Conservation (phyloP, 2,329 filamentous ascomycete species). For the Scedosporium boydii region DNA sequence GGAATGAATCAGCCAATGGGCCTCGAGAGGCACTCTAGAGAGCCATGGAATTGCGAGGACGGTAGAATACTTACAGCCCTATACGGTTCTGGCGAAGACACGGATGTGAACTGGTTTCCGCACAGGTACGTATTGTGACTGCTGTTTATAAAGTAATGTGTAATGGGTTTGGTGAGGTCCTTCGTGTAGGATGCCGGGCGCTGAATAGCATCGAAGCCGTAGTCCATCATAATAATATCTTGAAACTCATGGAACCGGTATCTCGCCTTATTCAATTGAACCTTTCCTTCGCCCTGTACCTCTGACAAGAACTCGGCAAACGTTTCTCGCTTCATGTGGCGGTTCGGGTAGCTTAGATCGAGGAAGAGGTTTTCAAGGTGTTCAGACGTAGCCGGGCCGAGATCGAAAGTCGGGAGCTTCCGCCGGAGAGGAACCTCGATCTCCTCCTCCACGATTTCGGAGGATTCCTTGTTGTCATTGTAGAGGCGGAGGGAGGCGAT, state of each 20-base stretch:
- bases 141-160: constrained; percentile 88
- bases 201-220: constrained; percentile 32
- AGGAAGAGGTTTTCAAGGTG: neutral
- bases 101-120: constrained; percentile 75
- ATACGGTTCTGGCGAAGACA: constrained; percentile 70
- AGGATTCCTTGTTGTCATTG: neutral
- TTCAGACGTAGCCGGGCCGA: neutral
- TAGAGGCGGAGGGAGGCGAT: constrained; percentile 4
- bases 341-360: neutral
- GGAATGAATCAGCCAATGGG: neutral
- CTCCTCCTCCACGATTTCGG: neutral
- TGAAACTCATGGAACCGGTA: constrained; percentile 6
- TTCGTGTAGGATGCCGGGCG: constrained; percentile 32
- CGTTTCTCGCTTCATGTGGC: constrained; percentile 1
- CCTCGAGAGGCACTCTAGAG: neutral
- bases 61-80: constrained; percentile 46
- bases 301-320: constrained; percentile 2
- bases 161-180: constrained; percentile 60
- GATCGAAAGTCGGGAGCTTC: neutral
- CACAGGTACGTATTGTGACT: constrained; percentile 92
- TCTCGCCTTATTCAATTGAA: constrained; percentile 4
- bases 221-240: constrained; percentile 21
- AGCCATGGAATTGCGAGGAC: neutral
- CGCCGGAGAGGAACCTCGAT: neutral
- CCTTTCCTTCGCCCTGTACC: neutral